Percentiles rank a stretch among this genome's conserved stretches.
Evolutionary conservation across 2,329 filamentous ascomycete species (phyloP).

Genomic region (Periconia sp.): DNA sequence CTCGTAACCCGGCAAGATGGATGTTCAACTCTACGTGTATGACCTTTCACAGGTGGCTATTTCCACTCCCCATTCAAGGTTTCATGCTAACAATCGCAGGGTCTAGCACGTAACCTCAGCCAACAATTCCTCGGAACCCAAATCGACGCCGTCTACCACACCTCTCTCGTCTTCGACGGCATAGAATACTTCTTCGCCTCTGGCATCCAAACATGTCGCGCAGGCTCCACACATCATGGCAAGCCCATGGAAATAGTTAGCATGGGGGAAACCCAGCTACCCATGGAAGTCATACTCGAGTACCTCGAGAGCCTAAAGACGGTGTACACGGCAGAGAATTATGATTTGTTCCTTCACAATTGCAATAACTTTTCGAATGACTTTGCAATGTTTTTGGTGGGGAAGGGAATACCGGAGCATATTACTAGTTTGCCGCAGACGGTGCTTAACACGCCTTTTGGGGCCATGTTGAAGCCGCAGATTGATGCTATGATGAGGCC

Average conservation of each 20-base stretch:
- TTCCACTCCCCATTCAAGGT: not conserved
- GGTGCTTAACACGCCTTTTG: constrained; percentile 85
- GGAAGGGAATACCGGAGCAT: constrained; percentile 84
- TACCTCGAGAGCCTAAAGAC: constrained; percentile 84
- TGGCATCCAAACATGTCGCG: constrained; percentile 79
- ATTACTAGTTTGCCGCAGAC: constrained; percentile 85
- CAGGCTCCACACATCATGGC: constrained; percentile 87
- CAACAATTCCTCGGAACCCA: constrained; percentile 67
- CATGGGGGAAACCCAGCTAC: constrained; percentile 78
- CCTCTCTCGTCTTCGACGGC: constrained; percentile 82
- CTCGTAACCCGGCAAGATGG: no score
- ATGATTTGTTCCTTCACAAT: constrained; percentile 89
- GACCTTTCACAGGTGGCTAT: constrained; percentile 53
- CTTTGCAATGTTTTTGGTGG: constrained; percentile 85
- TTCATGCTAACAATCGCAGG: constrained; percentile 47
- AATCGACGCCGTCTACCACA: constrained; percentile 95
- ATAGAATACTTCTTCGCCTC: constrained; percentile 91
- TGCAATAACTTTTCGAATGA: constrained; percentile 99
- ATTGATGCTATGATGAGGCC: constrained; percentile 69
- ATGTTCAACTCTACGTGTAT: constrained; percentile 59
- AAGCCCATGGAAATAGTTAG: constrained; percentile 76
- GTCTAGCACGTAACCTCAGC: constrained; percentile 62
- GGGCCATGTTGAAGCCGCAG: constrained; percentile 83
- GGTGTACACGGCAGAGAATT: constrained; percentile 82
- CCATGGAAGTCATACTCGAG: constrained; percentile 81